Evolutionary conservation across 2,329 filamentous ascomycete genomes (phyloP).

Genomic region (Magnaporthales sp.): DNA sequence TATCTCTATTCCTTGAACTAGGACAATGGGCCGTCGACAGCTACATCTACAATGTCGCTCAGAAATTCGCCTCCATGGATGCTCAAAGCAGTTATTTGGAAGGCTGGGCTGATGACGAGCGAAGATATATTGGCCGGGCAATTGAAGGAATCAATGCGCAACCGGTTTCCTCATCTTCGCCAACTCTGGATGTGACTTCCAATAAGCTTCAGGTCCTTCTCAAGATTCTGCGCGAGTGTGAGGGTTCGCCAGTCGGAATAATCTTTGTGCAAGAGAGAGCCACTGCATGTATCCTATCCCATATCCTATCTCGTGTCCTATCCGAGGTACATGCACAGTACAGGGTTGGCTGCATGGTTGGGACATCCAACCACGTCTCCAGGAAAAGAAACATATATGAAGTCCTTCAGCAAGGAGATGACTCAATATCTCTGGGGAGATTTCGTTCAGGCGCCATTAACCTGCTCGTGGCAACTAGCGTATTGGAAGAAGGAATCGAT

Average conservation of each 20-base stretch:
- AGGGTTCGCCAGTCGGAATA: conserved; percentile 44
- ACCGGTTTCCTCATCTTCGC: conserved; percentile 11
- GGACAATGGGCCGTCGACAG: conserved; percentile 62
- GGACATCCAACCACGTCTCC: conserved; percentile 29
- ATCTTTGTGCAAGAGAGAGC: conserved; percentile 59
- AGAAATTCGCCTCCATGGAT: conserved; percentile 18
- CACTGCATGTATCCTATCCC: conserved; percentile 49
- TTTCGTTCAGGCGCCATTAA: conserved; percentile 48
- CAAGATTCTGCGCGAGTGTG: conserved; percentile 33
- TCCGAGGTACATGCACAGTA: conserved; percentile 34
- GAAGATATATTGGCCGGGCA: conserved; percentile 42
- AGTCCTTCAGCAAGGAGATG: conserved; percentile 17
- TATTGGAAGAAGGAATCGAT: conserved; percentile 61
- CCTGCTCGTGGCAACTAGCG: conserved; percentile 53
- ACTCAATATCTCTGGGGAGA: conserved; percentile 29
- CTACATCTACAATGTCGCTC: conserved; percentile 47
- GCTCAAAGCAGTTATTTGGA: conserved; percentile 15
- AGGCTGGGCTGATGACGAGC: conserved; percentile 41
- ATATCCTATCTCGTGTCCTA: no score
- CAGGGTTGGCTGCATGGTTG: conserved; percentile 45
- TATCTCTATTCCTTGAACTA: conserved; percentile 45
- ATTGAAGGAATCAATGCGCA: conserved; percentile 23
- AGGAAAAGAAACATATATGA: conserved; percentile 16
- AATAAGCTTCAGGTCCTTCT: conserved; percentile 51
- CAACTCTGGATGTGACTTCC: conserved; percentile 30